Conservation (phyloP, 2,329 filamentous ascomycete genomes). For the Thielaviopsis punctulata region DNA sequence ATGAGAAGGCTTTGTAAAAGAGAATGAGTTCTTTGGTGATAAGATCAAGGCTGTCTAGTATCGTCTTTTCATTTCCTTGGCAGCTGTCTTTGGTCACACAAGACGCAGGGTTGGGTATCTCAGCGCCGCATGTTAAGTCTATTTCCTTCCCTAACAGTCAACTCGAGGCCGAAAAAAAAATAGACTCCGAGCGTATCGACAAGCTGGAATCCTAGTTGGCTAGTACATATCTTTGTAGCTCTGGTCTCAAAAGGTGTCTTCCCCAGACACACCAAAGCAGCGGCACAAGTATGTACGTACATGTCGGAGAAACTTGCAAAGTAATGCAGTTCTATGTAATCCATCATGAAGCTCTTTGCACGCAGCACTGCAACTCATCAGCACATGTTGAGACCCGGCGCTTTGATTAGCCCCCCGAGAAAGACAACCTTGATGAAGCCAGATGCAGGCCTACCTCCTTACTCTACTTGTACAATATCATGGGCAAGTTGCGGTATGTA, state of each 20-base stretch:
- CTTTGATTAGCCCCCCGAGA: too few species aligned
- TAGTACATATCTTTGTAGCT: background rate
- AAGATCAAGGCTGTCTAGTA: background rate
- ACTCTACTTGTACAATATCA: background rate
- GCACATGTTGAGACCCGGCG: too few species aligned
- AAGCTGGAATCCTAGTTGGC: background rate
- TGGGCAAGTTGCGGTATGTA: too few species aligned
- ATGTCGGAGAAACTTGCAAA: too few species aligned
- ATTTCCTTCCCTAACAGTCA: too few species aligned
- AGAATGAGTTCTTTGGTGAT: conserved; percentile 30
- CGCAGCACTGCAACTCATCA: too few species aligned
- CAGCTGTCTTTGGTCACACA: background rate
- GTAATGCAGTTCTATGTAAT: too few species aligned
- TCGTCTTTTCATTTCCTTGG: too few species aligned
- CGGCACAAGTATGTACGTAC: too few species aligned
- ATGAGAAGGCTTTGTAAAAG: conserved; percentile 50
- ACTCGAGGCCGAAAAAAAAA: background rate
- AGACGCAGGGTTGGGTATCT: background rate
- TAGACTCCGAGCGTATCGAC: background rate
- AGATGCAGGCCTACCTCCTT: background rate
- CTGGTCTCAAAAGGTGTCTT: background rate
- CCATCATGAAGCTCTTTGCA: too few species aligned
- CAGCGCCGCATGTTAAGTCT: too few species aligned
- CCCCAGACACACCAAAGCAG: too few species aligned
- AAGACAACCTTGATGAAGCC: background rate